A percentile compares a stretch with the other conserved stretches of the same genome.
Evolutionary conservation across 2,329 filamentous ascomycete genomes (phyloP).

Genomic region (Colletotrichum chrysophilum): DNA sequence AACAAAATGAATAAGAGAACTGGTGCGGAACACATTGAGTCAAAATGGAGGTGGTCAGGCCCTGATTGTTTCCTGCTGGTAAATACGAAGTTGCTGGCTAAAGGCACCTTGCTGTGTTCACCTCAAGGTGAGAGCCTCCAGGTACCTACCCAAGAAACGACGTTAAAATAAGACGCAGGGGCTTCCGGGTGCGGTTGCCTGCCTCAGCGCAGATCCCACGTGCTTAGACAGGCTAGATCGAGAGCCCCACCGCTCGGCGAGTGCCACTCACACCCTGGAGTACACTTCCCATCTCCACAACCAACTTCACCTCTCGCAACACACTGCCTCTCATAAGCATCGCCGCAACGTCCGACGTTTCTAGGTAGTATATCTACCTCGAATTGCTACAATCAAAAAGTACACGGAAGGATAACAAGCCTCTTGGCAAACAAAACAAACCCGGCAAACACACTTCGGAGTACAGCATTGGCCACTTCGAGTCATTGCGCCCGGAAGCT

Average conservation of each 20-base stretch:
- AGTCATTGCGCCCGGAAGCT: conserved; percentile 10
- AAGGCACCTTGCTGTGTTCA: background rate
- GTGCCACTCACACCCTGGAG: background rate
- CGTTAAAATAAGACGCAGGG: conserved; percentile 1
- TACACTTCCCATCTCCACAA: background rate
- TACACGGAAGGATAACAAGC: background rate
- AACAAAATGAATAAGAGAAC: background rate
- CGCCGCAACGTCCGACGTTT: background rate
- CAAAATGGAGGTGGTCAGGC: background rate
- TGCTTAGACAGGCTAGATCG: background rate
- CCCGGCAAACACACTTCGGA: background rate
- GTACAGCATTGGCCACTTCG: background rate
- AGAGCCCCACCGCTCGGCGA: background rate
- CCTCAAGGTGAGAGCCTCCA: background rate
- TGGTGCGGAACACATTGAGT: background rate
- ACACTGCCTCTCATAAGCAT: background rate
- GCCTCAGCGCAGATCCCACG: conserved; percentile 5
- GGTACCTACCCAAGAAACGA: background rate
- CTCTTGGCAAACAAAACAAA: background rate
- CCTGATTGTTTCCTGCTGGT: background rate
- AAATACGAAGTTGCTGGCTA: background rate
- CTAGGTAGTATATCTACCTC: background rate
- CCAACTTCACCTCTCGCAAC: background rate
- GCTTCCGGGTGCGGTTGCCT: background rate
- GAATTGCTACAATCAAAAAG: background rate